Evolutionary conservation across 257 asterid species (phyloP).

Genomic region (Primulina eburnea): DNA sequence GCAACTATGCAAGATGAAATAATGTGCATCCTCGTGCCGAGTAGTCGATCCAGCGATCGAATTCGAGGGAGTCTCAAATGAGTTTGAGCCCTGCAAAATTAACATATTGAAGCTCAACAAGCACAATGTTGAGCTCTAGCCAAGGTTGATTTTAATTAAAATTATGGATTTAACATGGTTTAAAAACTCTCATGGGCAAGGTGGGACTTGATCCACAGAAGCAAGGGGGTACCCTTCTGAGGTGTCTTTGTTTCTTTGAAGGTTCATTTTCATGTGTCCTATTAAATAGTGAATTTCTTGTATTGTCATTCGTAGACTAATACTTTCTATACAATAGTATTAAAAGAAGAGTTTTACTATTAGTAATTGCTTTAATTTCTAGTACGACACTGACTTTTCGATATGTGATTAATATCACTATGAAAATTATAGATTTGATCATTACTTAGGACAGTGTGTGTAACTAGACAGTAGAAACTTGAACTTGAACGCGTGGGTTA

Average conservation of each 20-base stretch:
- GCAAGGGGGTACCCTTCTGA: slow-evolving; percentile 34
- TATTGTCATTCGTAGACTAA: not conserved
- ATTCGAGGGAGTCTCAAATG: not conserved
- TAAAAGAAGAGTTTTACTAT: no score
- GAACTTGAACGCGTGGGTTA: no score
- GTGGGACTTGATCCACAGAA: slow-evolving; percentile 21
- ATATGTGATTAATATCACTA: no score
- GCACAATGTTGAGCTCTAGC: not conserved
- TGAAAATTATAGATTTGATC: no score
- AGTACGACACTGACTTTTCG: no score
- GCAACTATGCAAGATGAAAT: not conserved
- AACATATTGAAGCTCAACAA: not conserved
- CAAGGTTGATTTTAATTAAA: no score
- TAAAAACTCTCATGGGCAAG: slow-evolving; percentile 27
- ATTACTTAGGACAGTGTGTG: no score
- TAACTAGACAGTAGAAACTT: no score
- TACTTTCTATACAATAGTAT: not conserved
- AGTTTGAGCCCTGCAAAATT: no score
- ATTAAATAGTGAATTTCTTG: not conserved
- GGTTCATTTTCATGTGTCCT: slow-evolving; percentile 49
- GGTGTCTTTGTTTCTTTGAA: slow-evolving; percentile 48
- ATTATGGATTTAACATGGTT: not conserved
- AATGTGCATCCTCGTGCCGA: slow-evolving; percentile 2
- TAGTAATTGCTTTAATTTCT: no score
- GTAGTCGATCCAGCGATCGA: not conserved